Base-by-base conservation (phyloP, 179 eudicot species). In the Camellia oleifera region DNA sequence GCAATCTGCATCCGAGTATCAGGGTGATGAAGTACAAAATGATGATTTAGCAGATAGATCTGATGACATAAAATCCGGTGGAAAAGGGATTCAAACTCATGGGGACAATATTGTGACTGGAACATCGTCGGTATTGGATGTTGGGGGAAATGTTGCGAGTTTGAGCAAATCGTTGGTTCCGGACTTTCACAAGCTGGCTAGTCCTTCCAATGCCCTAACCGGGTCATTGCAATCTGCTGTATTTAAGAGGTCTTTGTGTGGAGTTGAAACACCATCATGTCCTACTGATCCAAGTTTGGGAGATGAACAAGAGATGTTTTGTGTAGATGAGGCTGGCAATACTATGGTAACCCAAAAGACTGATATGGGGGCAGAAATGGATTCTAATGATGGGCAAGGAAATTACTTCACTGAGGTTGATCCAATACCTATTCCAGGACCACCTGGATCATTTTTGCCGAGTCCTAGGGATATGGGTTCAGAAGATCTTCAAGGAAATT, bases 371-470 rank as follows among this genome's bases (percentile, higher is more conserved):
- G 84, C 80, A 15, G 89, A 81, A 78, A 68, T 64, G 63, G 85
- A 77, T 78, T 79, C 79, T 53, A 78, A 71, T 70, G 84, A 82
- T 42, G 86, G 62, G 71, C 77, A 74, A 61, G 87, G 83, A 80
- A 83, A 64, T 84, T 88, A 84, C 79, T 89, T 82, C 66, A 79
- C 75, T 18, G 89, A 78, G 75, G 87, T 89, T 42, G 97, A 95
- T 75, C 90, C 92, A 15, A 94, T 95, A 77, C 91, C 92, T 54
- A 94, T 95, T 80, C 98, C 99, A 0, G 98, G 97, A 63, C 99
- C 98, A 70, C 98, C 99, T 14, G 99, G 99, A 68, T 94, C 94
- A 40, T 92, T 90, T 84, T 83, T 95, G 83, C 98, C 98, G 52
- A 90, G 99, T 85, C 92, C 91, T 26, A 84, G 97, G 69, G 92